phyloP scores from a whole-genome alignment of 2,329 filamentous ascomycete genomes.

The Endocalyx cinctus region DNA sequence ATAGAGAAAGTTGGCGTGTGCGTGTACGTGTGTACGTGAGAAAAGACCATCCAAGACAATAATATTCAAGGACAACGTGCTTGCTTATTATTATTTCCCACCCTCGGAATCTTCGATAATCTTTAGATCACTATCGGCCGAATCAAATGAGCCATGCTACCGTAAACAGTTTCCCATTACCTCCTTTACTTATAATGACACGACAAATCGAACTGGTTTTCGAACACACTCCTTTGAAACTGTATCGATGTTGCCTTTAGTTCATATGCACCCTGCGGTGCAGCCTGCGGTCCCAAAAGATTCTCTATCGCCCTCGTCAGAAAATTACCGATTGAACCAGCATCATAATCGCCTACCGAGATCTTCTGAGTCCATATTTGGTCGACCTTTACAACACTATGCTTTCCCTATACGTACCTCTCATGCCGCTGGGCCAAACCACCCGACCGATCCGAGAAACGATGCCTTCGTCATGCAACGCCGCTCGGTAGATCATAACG shows the following conservation, averaged over 20 bases:
- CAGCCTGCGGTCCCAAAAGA: conserved; percentile 38
- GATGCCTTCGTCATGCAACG: conserved; percentile 20
- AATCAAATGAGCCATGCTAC: too few species aligned
- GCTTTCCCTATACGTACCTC: conserved; percentile 33
- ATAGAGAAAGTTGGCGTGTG: too few species aligned
- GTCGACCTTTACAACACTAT: conserved; percentile 21
- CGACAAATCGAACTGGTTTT: too few species aligned
- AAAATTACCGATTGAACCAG: conserved; percentile 21
- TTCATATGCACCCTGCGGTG: conserved; percentile 50
- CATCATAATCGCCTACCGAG: conserved; percentile 8
- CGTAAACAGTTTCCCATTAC: too few species aligned
- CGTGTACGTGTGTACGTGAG: too few species aligned
- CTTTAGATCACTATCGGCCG: too few species aligned
- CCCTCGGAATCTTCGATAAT: too few species aligned
- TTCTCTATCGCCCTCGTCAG: conserved; percentile 24
- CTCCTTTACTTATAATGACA: too few species aligned
- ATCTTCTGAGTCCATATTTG: conserved; percentile 9
- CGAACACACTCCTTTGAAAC: too few species aligned
- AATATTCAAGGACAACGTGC: too few species aligned
- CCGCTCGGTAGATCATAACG: conserved; percentile 36
- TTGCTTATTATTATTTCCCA: too few species aligned
- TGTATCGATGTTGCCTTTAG: conserved; percentile 50
- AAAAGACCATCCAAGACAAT: too few species aligned
- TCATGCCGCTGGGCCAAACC: conserved; percentile 29
- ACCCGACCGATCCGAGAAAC: conserved; percentile 23